Percentiles rank a stretch among this genome's conserved stretches.
phyloP scores from a whole-genome alignment of 129 eudicot genomes.

The Scalesia atractyloides region DNA sequence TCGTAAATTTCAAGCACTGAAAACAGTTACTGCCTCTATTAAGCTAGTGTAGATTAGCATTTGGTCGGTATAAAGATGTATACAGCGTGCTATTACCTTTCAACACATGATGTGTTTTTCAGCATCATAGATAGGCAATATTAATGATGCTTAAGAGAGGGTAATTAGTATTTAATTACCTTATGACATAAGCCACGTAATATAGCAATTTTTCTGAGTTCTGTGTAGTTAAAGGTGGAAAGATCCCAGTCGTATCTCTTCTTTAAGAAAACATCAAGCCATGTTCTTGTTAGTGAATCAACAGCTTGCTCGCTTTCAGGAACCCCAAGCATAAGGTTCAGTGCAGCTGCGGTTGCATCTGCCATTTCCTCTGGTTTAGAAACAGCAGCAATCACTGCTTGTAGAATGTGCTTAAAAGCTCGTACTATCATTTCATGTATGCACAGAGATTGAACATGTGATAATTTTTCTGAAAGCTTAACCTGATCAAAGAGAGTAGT shows the following conservation, averaged over 20 bases:
- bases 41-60: background rate
- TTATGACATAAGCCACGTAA: constrained; percentile 98
- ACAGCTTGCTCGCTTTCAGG: constrained; percentile 53
- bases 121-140: constrained; percentile 10
- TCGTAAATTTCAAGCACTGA: background rate
- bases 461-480: constrained; percentile 91
- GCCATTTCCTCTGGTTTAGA: constrained; percentile 68
- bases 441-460: constrained; percentile 98
- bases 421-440: constrained; percentile 98
- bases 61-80: constrained; percentile 1
- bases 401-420: constrained; percentile 95
- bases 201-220: constrained; percentile 85
- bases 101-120: background rate
- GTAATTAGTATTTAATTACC: constrained; percentile 45
- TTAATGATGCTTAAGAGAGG: constrained; percentile 1
- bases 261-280: constrained; percentile 83
- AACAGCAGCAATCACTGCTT: constrained; percentile 89
- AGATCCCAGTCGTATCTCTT: constrained; percentile 94
- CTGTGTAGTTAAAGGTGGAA: constrained; percentile 71
- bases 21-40: constrained; percentile 15
- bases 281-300: constrained; percentile 74
- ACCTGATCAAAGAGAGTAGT: constrained; percentile 52
- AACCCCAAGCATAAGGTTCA: constrained; percentile 94
- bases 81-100: background rate
- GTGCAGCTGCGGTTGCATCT: constrained; percentile 68